A percentile compares a stretch with the other conserved stretches of the same genome.
phyloP scores from a whole-genome alignment of 2,329 filamentous ascomycete species.

The Ploettnerulaceae sp. region DNA sequence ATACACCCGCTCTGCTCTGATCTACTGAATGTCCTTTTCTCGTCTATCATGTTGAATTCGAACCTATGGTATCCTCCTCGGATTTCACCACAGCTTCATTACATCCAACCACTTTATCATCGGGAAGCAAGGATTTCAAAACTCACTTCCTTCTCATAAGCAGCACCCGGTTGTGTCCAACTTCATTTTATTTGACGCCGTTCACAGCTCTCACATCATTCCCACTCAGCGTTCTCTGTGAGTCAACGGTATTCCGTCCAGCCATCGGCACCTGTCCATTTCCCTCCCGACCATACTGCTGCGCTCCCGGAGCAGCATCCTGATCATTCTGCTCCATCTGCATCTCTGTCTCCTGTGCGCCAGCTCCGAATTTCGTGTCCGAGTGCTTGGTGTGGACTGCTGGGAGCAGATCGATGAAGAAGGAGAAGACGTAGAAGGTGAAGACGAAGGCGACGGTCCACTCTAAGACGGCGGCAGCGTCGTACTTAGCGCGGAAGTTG shows the following conservation, averaged over 20 bases:
- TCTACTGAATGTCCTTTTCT: no score
- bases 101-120: no score
- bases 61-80: no score
- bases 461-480: slow-evolving; percentile 74
- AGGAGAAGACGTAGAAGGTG: slow-evolving; percentile 82
- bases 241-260: slow-evolving; percentile 16
- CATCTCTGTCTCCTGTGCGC: slow-evolving; percentile 22
- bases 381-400: slow-evolving; percentile 39
- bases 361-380: slow-evolving; percentile 13
- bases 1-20: no score
- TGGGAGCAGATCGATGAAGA: slow-evolving; percentile 81
- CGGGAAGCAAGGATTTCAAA: no score
- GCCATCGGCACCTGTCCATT: background rate
- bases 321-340: slow-evolving; percentile 29
- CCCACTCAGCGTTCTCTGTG: slow-evolving; percentile 18
- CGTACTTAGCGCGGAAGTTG: slow-evolving; percentile 45
- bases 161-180: slow-evolving; percentile 4
- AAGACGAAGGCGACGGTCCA: slow-evolving; percentile 77
- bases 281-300: slow-evolving; percentile 3
- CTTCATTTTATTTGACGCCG: slow-evolving; percentile 14
- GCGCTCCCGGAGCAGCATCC: slow-evolving; percentile 1
- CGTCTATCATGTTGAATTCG: no score
- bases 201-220: slow-evolving; percentile 19
- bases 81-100: no score
- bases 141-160: no score